Base-by-base conservation (phyloP, 495 filamentous ascomycete genomes). In the Aspergillus nanangensis region DNA sequence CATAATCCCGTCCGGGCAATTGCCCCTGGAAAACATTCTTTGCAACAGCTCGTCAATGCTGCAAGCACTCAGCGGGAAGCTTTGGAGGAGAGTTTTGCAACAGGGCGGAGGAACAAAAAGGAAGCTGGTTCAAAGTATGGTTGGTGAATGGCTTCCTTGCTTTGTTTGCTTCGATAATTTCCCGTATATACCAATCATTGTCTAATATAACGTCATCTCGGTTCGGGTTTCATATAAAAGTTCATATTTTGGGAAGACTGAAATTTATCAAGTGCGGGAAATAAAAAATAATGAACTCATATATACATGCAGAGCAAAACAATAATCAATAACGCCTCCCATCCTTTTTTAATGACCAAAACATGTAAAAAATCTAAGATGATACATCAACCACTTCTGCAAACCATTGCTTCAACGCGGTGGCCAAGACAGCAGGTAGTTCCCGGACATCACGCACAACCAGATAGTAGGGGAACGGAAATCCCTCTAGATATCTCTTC, bases 401-500 rank as follows among this genome's bases (percentile, higher is more conserved):
- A 78, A 99, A 94, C 93, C 94, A 97, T 54, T 91, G 91, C 65
- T 91, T 87, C 69, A 99, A 75, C 48, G 95, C 79, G 49, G 81
- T 85, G 17, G 90, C 88, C 68, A 97, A 64, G 42, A 96, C 88
- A 17, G 83, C 82, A 18, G 94, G 94, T 50, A 99, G 72, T 66
- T 96, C 90, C 54, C 81, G 82, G 34, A 97, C 83, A 71, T 97
- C 83, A 45, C 88, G 82, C 44, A 97, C 92, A 57, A 99, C 87
- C 34, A 97, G 66, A 58, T 96, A 99, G 68, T 96, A 97, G 57
- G 81, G 79, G 63, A 99, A 99, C 9, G 94, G 93, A 66, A 99
- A 99, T 15, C 80, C 81, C 61, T 99, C 94, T 37, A 99, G 75
- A 63, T 99, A 99, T 46, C 84, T 80, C 67, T 87, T 82, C 62